Evolutionary conservation across 805 yeast species (phyloP), one percentile per base, ranked within the genome.

Genomic region (Yarrowia keelungensis): DNA sequence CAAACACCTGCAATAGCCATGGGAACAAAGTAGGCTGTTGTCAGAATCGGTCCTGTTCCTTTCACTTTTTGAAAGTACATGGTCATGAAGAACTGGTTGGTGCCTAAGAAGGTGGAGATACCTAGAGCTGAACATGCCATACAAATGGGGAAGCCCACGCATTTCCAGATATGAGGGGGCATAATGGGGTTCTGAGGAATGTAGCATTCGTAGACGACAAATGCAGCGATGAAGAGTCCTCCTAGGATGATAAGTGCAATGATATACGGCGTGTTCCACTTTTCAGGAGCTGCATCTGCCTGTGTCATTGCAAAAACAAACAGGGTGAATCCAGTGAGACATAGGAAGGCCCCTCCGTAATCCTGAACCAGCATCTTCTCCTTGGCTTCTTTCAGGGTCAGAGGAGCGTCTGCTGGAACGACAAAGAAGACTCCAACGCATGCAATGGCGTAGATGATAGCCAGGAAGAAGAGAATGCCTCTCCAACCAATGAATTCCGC

Each of bases 181-280:
- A 83, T 81, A 19, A 84, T 72, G n/a, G 86, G 86, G n/a, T 74
- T 72, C 50, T 69, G 53, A 1, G 85, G 82, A 0, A 81, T 69
- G 51, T 78, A 78, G 2, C 71, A 53, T 73, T 84, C 86, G 71
- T 79, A 82, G 9, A 80, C 12, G 2, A 77, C 77, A 56, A 82
- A 79, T 0, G 68, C 73, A 0, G 74, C 73, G 19, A 83, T 70
- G n/a, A 82, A 67, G 0, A 73, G 67, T 8, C 79, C 71, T 0
- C 85, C 84, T 8, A 82, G 76, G 19, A 83, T 74, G n/a, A 83
- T 65, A 4, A 80, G 74, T 5, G 81, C 83, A 69, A 82, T 76
- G 70, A 84, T 83, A 71, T 83, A 83, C 0, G 82, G 81, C 11
- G 86, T 82, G 49, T 73, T 74, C 86, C 86, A 83, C 5, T 84